Conservation (phyloP, 2,329 filamentous ascomycete species). For the Westerdykella aurantiaca region DNA sequence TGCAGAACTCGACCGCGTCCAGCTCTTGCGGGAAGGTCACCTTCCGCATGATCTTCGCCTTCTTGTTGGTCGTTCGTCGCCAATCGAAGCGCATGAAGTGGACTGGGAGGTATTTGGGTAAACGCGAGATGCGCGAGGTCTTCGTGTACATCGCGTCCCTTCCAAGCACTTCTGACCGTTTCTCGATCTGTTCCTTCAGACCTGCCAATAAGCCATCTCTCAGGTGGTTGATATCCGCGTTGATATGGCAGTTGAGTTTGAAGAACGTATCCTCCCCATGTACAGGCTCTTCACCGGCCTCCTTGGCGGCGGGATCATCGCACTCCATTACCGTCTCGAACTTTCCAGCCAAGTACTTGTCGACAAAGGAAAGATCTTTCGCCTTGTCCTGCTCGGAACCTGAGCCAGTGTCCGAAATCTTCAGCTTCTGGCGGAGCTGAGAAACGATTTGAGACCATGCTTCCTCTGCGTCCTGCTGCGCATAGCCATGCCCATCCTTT, state of each 20-base stretch:
- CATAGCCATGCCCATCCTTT: slow-evolving; percentile 75
- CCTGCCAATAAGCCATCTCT: slow-evolving; percentile 79
- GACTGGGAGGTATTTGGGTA: slow-evolving; percentile 92
- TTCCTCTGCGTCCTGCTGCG: slow-evolving; percentile 98
- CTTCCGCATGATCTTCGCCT: slow-evolving; percentile 99
- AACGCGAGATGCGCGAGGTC: slow-evolving; percentile 77
- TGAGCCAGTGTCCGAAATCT: slow-evolving; percentile 50
- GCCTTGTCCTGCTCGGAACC: slow-evolving; percentile 31
- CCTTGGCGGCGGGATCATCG: slow-evolving; percentile 71
- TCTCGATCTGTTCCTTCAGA: slow-evolving; percentile 84
- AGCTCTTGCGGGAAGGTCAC: slow-evolving; percentile 93
- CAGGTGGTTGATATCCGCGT: slow-evolving; percentile 77
- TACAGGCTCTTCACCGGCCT: slow-evolving; percentile 65
- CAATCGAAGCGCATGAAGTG: slow-evolving; percentile 99
- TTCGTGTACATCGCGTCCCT: slow-evolving; percentile 84
- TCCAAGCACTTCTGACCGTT: slow-evolving; percentile 70
- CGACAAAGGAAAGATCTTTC: slow-evolving; percentile 65
- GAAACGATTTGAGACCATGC: slow-evolving; percentile 94
- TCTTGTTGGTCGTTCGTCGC: slow-evolving; percentile 92
- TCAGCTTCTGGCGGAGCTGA: slow-evolving; percentile 72
- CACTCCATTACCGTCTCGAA: slow-evolving; percentile 76
- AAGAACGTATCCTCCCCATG: slow-evolving; percentile 69
- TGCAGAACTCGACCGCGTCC: slow-evolving; percentile 91
- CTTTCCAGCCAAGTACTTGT: slow-evolving; percentile 81
- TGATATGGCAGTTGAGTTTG: slow-evolving; percentile 96